Base-by-base conservation (phyloP, 1,139 yeast species). In the Zygoascus sp. region DNA sequence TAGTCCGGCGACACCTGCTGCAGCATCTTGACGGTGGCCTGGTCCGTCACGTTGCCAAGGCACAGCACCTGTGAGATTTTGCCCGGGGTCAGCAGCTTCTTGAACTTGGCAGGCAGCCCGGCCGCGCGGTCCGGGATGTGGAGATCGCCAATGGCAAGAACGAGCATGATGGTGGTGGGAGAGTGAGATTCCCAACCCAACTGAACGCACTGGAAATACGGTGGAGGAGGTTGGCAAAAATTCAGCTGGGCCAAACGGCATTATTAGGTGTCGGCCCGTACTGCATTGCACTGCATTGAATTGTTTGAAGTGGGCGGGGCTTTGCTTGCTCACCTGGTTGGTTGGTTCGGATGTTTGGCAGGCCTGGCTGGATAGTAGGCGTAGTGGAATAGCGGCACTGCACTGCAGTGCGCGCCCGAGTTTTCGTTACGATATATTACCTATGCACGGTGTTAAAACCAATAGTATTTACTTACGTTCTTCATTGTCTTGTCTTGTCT, bases 111-210 rank as follows among this genome's bases (percentile, higher is more conserved):
- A 11, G 46, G 43, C 5, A 43, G 37, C 22, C 25, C 50, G 8
- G 47, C 73, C 11, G 94, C 83, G 56, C 97, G 71, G 53, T 88
- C 92, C 0, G 98, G 97, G 27, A 92, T 83, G 64, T 82, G 88
- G 11, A 92, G 73, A 62, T 92, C 97, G 8, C 96, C 96, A 55
- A 90, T 79, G 7, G 95, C 94, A 42, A 92, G 74, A n/a, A 92
- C 77, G 45, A 92, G 73, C 97, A 89, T 89, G 21, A 10, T 53
- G 46, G 28, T 10, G 9, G 28, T 25, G 9, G 8, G 7, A 25
- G 8, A n/a, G 28, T 10, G 8, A 25, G 35, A 35, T 22, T 8
- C n/a, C 10, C 27, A 27, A 21, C 17, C 8, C 3, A n/a, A 6
- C 4, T 10, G 7, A 10, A 25, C 28, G n/a, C n/a, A 10, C 28